These are phyloP conservation scores for Ophiocordyceps camponoti-floridani DNA, from an alignment of 2,329 filamentous ascomycete species.

Conservation along the genomic window DNA sequence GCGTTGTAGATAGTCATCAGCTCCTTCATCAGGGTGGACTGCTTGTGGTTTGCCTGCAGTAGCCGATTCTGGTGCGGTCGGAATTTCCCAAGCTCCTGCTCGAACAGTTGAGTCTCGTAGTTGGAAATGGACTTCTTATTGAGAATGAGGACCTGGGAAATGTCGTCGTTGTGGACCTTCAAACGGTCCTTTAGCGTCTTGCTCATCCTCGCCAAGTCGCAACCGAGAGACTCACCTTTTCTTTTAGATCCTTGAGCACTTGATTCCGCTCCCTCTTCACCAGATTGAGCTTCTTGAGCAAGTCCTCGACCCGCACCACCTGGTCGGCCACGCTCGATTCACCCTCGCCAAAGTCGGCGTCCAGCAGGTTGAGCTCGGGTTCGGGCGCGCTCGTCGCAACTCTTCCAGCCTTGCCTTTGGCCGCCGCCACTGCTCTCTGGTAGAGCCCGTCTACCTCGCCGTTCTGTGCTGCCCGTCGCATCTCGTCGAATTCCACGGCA, in stretches of 20 bases:
- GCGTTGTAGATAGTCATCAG: constrained; percentile 74
- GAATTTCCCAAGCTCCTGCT: constrained; percentile 95
- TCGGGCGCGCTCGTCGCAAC: constrained; percentile 36
- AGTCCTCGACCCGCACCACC: constrained; percentile 72
- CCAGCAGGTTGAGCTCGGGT: constrained; percentile 63
- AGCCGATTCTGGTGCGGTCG: constrained; percentile 80
- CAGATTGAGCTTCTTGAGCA: constrained; percentile 77
- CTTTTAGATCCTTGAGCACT: constrained; percentile 90
- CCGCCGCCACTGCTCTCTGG: constrained; percentile 68
- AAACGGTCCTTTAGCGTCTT: constrained; percentile 6
- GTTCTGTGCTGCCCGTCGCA: constrained; percentile 73
- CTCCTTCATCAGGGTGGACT: constrained; percentile 86
- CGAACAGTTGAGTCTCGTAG: constrained; percentile 82
- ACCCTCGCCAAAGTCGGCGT: constrained; percentile 76
- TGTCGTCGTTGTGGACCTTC: constrained; percentile 94
- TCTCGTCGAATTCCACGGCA: constrained; percentile 81
- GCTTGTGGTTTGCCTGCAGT: constrained; percentile 87
- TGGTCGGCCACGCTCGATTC: constrained; percentile 72
- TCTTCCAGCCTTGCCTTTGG: constrained; percentile 45
- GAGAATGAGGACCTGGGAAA: constrained; percentile 88
- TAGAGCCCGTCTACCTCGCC: constrained; percentile 82
- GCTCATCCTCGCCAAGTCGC: not conserved
- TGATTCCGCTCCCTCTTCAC: constrained; percentile 85
- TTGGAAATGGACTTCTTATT: constrained; percentile 95
- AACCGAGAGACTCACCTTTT: constrained; percentile 50